A percentile compares a stretch with the other conserved stretches of the same genome.
These are phyloP conservation scores for Hymenoscyphus fructigenus DNA, from an alignment of 2,329 filamentous ascomycete species.

Conservation along the genomic window DNA sequence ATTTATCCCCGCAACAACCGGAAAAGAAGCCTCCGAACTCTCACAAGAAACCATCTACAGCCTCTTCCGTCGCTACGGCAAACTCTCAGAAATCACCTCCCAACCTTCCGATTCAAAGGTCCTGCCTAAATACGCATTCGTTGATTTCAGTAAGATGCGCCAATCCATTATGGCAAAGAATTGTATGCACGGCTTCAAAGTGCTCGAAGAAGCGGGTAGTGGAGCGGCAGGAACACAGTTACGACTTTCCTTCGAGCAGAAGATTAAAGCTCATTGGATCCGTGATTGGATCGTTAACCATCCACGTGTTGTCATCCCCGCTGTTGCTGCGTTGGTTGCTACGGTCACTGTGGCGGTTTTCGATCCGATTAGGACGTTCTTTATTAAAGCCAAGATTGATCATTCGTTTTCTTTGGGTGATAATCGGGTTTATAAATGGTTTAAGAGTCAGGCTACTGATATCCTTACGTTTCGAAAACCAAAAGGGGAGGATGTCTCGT, in stretches of 20 bases:
- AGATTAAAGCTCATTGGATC: slow-evolving; percentile 73
- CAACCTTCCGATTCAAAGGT: slow-evolving; percentile 89
- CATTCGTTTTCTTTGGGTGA: slow-evolving; percentile 72
- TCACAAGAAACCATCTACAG: slow-evolving; percentile 85
- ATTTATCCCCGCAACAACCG: slow-evolving; percentile 73
- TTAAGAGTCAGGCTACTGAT: slow-evolving; percentile 69
- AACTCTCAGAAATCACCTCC: slow-evolving; percentile 78
- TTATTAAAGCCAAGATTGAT: slow-evolving; percentile 85
- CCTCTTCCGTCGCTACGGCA: slow-evolving; percentile 86
- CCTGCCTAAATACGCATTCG: slow-evolving; percentile 72
- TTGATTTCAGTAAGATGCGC: slow-evolving; percentile 69
- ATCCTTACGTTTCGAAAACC: slow-evolving; percentile 59
- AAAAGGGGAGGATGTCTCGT: slow-evolving; percentile 62
- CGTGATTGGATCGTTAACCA: slow-evolving; percentile 87
- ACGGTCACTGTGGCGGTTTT: slow-evolving; percentile 85
- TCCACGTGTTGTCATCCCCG: slow-evolving; percentile 82
- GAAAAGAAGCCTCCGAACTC: slow-evolving; percentile 71
- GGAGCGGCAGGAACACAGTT: slow-evolving; percentile 75
- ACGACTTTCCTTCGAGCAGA: slow-evolving; percentile 79
- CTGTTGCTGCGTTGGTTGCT: slow-evolving; percentile 77
- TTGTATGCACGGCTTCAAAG: slow-evolving; percentile 81
- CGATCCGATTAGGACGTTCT: slow-evolving; percentile 91
- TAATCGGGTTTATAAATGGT: slow-evolving; percentile 75
- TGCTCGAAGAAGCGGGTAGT: slow-evolving; percentile 68
- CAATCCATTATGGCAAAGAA: slow-evolving; percentile 36